Base-by-base conservation (phyloP, 805 yeast genomes). In the Saccharomycopsis guyanensis region DNA sequence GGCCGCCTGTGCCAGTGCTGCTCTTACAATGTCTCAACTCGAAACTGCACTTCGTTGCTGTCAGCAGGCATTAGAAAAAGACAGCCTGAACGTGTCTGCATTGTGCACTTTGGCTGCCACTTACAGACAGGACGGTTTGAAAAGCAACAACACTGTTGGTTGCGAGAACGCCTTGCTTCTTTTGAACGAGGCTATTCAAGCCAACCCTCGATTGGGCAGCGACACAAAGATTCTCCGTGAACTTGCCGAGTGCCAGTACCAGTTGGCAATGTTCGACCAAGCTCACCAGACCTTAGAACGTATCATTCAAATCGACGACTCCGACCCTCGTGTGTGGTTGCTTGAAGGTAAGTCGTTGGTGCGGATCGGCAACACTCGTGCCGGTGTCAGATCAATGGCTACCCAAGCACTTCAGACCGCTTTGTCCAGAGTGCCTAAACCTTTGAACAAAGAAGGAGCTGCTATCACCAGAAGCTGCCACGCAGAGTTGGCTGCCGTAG, bases 401-500 rank as follows among this genome's bases (percentile, higher is more conserved):
- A 66, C 71, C 2, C 69, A 70, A 18, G 64, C 76, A 2, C 64
- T 77, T 42, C 67, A 67, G 18, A 70, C 68, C 39, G 64, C 76
- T 35, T 58, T 76, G 25, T 61, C 66, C 18, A 59, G 69, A 34
- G 24, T 43, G 18, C 13, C 16, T 3, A 46, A 46, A 24, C 41
- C 48, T 20, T 15, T 24, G 42, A 47, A 59, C 4, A 35, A 55
- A 1, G 57, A 58, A 3, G 75, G 70, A 39, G 57, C 72, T n/a
- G 73, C 72, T 44, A 64, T 73, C 1, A 72, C 76, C 0, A 63
- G 80, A 45, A 65, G 71, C 13, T 71, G 73, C 2, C 81, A 76
- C 59, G 70, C 75, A 3, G 79, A 76, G 53, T 60, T 78, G 40
- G 82, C 80, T 0, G 72, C 73, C 3, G 63, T 78, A n/a, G 74